phyloP scores from a whole-genome alignment of 2,329 filamentous ascomycete genomes.

The Aspergillus niger region DNA sequence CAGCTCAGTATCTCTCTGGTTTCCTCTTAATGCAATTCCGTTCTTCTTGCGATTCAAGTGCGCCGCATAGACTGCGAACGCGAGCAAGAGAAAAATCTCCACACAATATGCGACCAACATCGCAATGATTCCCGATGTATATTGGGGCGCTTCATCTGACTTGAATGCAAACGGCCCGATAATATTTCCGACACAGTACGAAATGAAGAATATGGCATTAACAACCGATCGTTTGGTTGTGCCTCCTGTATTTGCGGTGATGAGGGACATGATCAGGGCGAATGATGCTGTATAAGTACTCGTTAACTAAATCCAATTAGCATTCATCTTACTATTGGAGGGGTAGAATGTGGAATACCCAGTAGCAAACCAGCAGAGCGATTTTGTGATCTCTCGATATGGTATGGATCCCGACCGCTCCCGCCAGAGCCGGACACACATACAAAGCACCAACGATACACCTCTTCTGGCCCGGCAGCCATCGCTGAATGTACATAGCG shows the following conservation, averaged over 20 bases:
- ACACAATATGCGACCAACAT: neutral
- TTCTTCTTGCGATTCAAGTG: neutral
- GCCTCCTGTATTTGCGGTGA: slow-evolving; percentile 12
- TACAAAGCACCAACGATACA: neutral
- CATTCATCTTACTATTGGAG: neutral
- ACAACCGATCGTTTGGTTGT: slow-evolving; percentile 21
- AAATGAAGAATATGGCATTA: slow-evolving; percentile 18
- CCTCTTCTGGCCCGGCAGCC: neutral
- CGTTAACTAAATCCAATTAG: neutral
- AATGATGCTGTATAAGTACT: slow-evolving; percentile 1
- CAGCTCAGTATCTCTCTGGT: neutral
- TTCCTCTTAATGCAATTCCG: neutral
- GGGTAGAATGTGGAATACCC: neutral
- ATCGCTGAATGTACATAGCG: neutral
- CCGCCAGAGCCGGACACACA: neutral
- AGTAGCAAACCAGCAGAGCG: neutral
- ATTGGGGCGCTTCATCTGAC: slow-evolving; percentile 16
- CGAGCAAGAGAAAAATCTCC: neutral
- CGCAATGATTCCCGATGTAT: neutral
- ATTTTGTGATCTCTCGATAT: neutral
- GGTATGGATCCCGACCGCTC: neutral
- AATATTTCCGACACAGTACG: slow-evolving; percentile 22
- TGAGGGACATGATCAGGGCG: slow-evolving; percentile 1
- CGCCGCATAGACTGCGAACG: neutral
- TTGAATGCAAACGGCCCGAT: slow-evolving; percentile 22